Conservation (phyloP, 139 green algal genomes). For the Desmodesmus armatus region DNA sequence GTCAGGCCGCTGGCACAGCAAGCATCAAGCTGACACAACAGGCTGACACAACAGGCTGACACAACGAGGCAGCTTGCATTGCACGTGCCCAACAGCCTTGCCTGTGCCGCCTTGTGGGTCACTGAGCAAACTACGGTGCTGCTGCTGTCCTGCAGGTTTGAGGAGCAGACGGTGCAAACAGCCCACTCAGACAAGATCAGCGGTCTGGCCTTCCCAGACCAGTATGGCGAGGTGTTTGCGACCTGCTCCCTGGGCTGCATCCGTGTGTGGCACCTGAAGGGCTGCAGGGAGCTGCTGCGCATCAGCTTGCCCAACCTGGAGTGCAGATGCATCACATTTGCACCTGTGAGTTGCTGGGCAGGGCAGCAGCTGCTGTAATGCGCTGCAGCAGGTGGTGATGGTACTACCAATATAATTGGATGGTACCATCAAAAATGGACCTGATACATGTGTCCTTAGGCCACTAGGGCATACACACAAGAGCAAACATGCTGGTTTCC, state of each 20-base stretch:
- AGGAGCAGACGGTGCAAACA: slow-evolving; percentile 78
- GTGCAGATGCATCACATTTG: slow-evolving; percentile 83
- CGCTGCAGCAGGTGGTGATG: no score
- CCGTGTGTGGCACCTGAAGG: slow-evolving; percentile 82
- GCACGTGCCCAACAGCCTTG: not conserved
- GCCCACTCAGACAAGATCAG: slow-evolving; percentile 77
- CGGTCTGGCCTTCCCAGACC: slow-evolving; percentile 77
- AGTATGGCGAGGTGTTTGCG: slow-evolving; percentile 82
- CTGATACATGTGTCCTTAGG: no score
- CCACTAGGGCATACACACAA: no score
- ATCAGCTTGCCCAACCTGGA: slow-evolving; percentile 84
- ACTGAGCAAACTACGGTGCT: no score
- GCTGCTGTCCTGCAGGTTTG: slow-evolving; percentile 53
- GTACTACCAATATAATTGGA: no score
- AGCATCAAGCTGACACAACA: not conserved
- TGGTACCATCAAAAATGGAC: no score
- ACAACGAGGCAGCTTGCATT: not conserved
- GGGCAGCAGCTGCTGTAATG: not conserved
- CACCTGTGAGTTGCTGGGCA: slow-evolving; percentile 29
- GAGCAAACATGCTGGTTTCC: no score
- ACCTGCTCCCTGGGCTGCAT: slow-evolving; percentile 76
- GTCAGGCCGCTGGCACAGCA: no score
- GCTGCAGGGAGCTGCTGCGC: slow-evolving; percentile 84
- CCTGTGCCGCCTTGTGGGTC: no score
- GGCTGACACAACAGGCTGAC: not conserved